These are phyloP conservation scores for Rhodotorula toruloides DNA, from an alignment of 768 basidiomycete genomes.

Conservation along the genomic window DNA sequence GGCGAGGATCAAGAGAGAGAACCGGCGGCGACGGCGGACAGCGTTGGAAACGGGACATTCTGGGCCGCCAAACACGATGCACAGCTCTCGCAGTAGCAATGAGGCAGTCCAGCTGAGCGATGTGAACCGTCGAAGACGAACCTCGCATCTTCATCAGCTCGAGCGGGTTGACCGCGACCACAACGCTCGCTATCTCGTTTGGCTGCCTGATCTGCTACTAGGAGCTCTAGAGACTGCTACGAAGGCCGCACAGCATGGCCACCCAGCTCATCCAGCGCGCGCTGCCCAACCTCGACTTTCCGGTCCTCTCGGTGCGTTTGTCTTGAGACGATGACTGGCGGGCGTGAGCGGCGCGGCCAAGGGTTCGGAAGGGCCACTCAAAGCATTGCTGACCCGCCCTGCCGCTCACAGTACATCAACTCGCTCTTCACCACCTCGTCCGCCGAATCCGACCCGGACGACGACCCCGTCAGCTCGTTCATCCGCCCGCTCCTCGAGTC, in stretches of 20 bases:
- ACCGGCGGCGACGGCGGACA: too few species aligned
- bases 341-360: background rate
- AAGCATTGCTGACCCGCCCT: background rate
- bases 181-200: background rate
- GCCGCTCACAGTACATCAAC: slow-evolving; percentile 13
- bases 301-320: slow-evolving; percentile 1
- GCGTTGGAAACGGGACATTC: too few species aligned
- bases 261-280: slow-evolving; percentile 15
- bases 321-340: background rate
- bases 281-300: slow-evolving; percentile 14
- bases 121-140: too few species aligned
- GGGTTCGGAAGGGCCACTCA: too few species aligned
- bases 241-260: background rate
- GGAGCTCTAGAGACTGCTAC: too few species aligned
- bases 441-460: slow-evolving; percentile 17
- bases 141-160: too few species aligned
- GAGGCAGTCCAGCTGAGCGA: too few species aligned
- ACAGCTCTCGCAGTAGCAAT: too few species aligned
- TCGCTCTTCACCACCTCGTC: slow-evolving; percentile 17
- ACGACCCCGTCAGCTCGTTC: slow-evolving; percentile 30
- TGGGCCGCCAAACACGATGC: too few species aligned
- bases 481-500: slow-evolving; percentile 36
- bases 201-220: background rate
- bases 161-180: too few species aligned
- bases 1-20: too few species aligned